A percentile compares a stretch with the other conserved stretches of the same genome.
Evolutionary conservation across 768 basidiomycete species (phyloP).

Genomic region (Mycena kentingensis): DNA sequence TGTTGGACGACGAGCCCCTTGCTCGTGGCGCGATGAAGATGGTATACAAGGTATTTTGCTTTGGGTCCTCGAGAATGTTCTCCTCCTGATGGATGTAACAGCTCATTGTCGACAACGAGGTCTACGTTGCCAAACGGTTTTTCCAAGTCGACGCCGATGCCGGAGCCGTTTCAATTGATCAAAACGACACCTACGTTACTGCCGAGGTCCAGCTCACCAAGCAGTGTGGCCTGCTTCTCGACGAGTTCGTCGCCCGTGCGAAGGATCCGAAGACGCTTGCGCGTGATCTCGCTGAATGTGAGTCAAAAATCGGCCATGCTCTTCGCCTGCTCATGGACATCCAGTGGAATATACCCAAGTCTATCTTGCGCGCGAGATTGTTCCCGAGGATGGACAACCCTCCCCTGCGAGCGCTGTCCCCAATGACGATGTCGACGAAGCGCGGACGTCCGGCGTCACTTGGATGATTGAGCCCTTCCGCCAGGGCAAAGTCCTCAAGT

Average conservation of each 20-base stretch:
- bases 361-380: neutral
- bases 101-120: neutral
- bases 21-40: neutral
- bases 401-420: constrained; percentile 3
- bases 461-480: constrained; percentile 8
- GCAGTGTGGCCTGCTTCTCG: neutral
- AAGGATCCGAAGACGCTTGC: neutral
- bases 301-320: neutral
- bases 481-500: neutral
- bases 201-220: neutral
- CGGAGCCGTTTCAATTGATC: neutral
- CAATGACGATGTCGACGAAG: neutral
- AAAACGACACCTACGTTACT: neutral
- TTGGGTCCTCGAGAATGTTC: too few relatives aligned
- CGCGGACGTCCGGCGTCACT: neutral
- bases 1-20: neutral
- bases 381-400: neutral
- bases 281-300: too few relatives aligned
- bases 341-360: too few relatives aligned
- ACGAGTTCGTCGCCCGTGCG: neutral
- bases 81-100: neutral
- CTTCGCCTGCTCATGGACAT: neutral
- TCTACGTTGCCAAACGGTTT: neutral
- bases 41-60: neutral
- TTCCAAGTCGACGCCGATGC: neutral